A percentile compares a stretch with the other conserved stretches of the same genome.
Conservation (phyloP, 2,329 filamentous ascomycete species). For the Aspergillus ustus region DNA sequence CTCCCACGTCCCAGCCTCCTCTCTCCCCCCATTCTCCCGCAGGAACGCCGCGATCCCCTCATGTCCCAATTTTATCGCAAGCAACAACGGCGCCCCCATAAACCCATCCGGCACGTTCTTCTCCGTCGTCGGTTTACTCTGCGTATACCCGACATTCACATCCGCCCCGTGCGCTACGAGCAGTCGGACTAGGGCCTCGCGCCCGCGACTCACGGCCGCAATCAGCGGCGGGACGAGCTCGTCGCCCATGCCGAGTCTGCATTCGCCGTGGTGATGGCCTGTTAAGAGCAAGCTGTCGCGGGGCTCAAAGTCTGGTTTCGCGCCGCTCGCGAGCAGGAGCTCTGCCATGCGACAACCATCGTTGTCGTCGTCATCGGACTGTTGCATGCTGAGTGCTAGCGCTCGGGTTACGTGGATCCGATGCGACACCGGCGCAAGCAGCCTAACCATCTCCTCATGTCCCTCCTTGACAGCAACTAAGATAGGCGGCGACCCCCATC, state of each 20-base stretch:
- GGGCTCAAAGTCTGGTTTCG: not conserved
- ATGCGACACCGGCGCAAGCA: not conserved
- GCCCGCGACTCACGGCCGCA: not conserved
- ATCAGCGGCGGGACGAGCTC: conserved; percentile 5
- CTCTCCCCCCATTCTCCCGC: not conserved
- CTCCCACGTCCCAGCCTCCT: not conserved
- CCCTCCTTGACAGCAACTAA: not conserved
- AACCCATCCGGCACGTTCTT: not conserved
- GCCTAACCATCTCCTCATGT: not conserved
- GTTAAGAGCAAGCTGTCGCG: not conserved
- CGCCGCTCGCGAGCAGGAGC: conserved; percentile 3
- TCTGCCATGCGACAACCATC: not conserved
- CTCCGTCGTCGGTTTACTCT: not conserved
- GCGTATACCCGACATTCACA: not conserved
- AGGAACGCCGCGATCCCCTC: not conserved
- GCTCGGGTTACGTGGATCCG: not conserved
- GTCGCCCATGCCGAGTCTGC: not conserved
- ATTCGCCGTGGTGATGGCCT: not conserved
- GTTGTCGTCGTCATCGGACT: not conserved
- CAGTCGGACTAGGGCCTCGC: not conserved
- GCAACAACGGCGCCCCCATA: not conserved
- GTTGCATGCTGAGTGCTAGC: not conserved
- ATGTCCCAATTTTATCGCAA: not conserved
- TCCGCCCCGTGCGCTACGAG: conserved; percentile 6
- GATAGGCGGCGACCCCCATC: not conserved